phyloP scores from a whole-genome alignment of 2,329 filamentous ascomycete genomes.

The Dactylellina leptospora region DNA sequence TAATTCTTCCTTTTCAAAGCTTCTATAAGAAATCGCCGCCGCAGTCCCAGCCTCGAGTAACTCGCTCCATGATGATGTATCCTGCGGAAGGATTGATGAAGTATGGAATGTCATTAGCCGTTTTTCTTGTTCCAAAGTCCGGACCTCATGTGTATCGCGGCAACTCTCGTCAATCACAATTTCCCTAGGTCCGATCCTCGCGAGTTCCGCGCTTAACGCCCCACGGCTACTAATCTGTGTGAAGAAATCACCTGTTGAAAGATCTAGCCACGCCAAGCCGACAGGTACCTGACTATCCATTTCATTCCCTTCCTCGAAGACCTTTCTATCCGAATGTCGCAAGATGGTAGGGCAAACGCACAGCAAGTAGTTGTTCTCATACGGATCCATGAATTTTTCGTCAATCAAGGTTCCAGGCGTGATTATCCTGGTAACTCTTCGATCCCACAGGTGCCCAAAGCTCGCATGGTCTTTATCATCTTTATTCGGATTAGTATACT shows the following conservation, averaged over 20 bases:
- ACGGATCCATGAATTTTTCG: constrained; percentile 95
- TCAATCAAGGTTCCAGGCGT: constrained; percentile 96
- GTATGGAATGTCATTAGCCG: constrained; percentile 63
- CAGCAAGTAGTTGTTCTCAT: constrained; percentile 90
- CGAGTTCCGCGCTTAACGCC: constrained; percentile 79
- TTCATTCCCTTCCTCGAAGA: neutral
- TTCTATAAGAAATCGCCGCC: constrained; percentile 63
- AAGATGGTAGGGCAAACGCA: constrained; percentile 66
- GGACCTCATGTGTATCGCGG: constrained; percentile 55
- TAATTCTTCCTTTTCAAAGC: constrained; percentile 75
- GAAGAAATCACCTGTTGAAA: constrained; percentile 93
- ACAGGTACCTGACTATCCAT: constrained; percentile 60
- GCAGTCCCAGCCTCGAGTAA: constrained; percentile 78
- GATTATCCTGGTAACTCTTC: constrained; percentile 83
- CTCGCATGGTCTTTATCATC: constrained; percentile 66
- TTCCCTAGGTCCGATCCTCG: constrained; percentile 83
- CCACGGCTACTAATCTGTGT: constrained; percentile 78
- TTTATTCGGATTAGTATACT: constrained; percentile 78
- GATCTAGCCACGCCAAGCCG: constrained; percentile 90
- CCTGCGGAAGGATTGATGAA: constrained; percentile 72
- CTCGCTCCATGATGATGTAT: constrained; percentile 72
- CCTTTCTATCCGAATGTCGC: neutral
- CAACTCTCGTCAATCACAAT: constrained; percentile 73
- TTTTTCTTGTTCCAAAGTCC: constrained; percentile 68
- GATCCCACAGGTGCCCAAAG: constrained; percentile 83